Evolutionary conservation across 805 yeast genomes (phyloP).

Genomic region (Monosporozyma solicola): DNA sequence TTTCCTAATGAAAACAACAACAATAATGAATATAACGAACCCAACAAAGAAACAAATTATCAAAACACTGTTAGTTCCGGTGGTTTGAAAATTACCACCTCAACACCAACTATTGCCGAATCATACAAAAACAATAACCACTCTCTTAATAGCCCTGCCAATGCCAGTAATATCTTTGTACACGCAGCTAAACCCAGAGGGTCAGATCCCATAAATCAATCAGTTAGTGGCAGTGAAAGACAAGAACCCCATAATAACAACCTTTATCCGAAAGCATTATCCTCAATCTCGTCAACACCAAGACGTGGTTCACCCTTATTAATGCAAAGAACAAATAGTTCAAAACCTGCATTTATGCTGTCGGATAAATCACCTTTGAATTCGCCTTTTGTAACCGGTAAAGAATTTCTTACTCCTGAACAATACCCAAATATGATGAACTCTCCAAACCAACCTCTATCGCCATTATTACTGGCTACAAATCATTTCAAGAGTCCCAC

Average conservation of each 20-base stretch:
- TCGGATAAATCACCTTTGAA: constrained; percentile 40
- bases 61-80: neutral
- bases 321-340: constrained; percentile 4
- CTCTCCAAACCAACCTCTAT: constrained; percentile 53
- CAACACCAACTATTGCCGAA: neutral
- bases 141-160: neutral
- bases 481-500: constrained; percentile 45
- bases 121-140: neutral
- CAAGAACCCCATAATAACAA: constrained; percentile 6
- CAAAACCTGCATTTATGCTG: constrained; percentile 1
- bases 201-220: neutral
- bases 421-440: constrained; percentile 20
- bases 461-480: constrained; percentile 69
- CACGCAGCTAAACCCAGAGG: neutral
- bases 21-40: neutral
- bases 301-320: constrained; percentile 48
- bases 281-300: constrained; percentile 37
- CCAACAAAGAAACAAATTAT: neutral
- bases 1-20: neutral
- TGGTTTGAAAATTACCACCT: neutral
- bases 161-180: neutral
- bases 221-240: neutral
- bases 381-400: constrained; percentile 48
- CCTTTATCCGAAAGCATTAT: constrained; percentile 17
- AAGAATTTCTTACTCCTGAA: constrained; percentile 34